A percentile compares a stretch with the other conserved stretches of the same genome.
These are phyloP conservation scores for Suillus ampliporus DNA, from an alignment of 768 basidiomycete genomes.

Conservation along the genomic window DNA sequence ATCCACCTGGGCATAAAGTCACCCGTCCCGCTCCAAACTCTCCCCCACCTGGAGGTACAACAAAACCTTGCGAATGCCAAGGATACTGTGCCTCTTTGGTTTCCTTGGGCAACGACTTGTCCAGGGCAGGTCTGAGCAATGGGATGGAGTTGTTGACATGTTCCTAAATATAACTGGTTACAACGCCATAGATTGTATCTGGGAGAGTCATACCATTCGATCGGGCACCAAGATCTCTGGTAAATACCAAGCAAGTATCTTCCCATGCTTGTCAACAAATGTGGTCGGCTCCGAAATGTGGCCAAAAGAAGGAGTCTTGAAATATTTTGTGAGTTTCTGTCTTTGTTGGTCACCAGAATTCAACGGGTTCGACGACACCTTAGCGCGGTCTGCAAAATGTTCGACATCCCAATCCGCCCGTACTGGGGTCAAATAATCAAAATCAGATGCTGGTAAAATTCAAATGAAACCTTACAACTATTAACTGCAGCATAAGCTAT, in stretches of 20 bases:
- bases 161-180: background rate
- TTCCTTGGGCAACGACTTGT: background rate
- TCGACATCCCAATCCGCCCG: no score
- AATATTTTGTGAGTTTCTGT: no score
- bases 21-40: background rate
- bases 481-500: no score
- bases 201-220: background rate
- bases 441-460: no score
- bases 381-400: no score
- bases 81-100: background rate
- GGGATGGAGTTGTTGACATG: background rate
- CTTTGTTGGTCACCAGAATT: no score
- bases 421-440: no score
- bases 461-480: no score
- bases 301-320: no score
- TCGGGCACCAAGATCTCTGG: background rate
- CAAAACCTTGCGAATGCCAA: background rate
- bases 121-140: background rate
- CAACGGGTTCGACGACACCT: no score
- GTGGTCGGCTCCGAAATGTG: no score
- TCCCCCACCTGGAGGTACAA: background rate
- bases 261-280: background rate
- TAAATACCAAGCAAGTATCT: no score
- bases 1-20: background rate
- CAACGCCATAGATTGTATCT: background rate